These are phyloP conservation scores for Spizellomyces sp. DNA, from an alignment of 192 early-diverging fungal genomes.

Conservation along the genomic window DNA sequence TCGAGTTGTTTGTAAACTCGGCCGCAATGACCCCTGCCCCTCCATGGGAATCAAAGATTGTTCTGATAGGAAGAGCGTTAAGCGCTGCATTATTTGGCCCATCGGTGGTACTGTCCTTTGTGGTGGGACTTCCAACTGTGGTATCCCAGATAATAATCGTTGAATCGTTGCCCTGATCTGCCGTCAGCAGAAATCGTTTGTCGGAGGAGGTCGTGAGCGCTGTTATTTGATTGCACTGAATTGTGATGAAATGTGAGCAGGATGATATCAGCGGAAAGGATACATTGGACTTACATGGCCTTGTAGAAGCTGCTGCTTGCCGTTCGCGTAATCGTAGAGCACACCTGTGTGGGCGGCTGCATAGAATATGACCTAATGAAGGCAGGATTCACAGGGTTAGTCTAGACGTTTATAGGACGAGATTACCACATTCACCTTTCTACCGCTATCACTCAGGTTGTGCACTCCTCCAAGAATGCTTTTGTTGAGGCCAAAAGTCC, in stretches of 20 bases:
- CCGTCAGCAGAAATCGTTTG: constrained; percentile 55
- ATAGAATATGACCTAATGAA: constrained; percentile 51
- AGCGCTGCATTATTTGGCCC: constrained; percentile 5
- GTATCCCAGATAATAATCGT: constrained; percentile 64
- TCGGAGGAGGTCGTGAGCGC: constrained; percentile 39
- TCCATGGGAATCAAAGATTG: constrained; percentile 55
- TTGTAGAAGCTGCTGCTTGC: constrained; percentile 53
- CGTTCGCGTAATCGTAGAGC: constrained; percentile 47
- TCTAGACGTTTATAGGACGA: not conserved
- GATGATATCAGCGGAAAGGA: not conserved
- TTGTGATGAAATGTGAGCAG: not conserved
- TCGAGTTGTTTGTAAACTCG: constrained; percentile 50
- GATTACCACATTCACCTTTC: constrained; percentile 28
- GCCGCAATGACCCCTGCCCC: constrained; percentile 46
- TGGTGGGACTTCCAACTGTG: constrained; percentile 3
- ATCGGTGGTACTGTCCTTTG: constrained; percentile 10
- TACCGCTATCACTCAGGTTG: constrained; percentile 32
- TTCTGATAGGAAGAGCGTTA: constrained; percentile 57
- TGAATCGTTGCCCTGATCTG: constrained; percentile 52
- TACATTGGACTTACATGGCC: constrained; percentile 53
- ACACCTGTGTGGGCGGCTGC: constrained; percentile 57
- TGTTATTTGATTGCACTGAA: constrained; percentile 52
- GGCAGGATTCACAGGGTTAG: not conserved
- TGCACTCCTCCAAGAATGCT: constrained; percentile 37
- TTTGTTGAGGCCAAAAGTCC: constrained; percentile 53